These are phyloP conservation scores for Fistulinella staudtii DNA, from an alignment of 1,284 basidiomycete genomes.

Conservation along the genomic window DNA sequence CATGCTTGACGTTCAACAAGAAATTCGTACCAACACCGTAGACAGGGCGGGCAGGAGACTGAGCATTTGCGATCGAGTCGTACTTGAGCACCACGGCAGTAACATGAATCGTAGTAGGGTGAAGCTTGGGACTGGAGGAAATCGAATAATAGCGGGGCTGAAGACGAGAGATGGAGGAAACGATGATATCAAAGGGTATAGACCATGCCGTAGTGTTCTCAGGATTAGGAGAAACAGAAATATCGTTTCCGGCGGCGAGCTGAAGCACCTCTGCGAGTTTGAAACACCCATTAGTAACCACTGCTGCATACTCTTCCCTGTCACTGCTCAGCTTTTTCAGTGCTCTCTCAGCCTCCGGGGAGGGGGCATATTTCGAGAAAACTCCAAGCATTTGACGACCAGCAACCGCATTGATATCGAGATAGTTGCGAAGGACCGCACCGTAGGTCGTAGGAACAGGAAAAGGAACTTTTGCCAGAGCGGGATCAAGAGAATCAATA, in stretches of 20 bases:
- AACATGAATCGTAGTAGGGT: slow-evolving; percentile 87
- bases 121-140: slow-evolving; percentile 91
- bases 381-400: slow-evolving; percentile 90
- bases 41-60: slow-evolving; percentile 59
- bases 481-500: slow-evolving; percentile 95
- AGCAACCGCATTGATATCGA: slow-evolving; percentile 91
- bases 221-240: slow-evolving; percentile 50
- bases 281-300: slow-evolving; percentile 79
- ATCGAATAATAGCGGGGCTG: slow-evolving; percentile 99
- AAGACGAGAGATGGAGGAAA: slow-evolving; percentile 88
- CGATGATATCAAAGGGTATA: slow-evolving; percentile 97
- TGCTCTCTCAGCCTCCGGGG: slow-evolving; percentile 68
- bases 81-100: slow-evolving; percentile 95
- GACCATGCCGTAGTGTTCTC: slow-evolving; percentile 80
- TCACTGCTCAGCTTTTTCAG: slow-evolving; percentile 79
- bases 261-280: slow-evolving; percentile 92
- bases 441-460: slow-evolving; percentile 94
- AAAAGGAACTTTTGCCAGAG: slow-evolving; percentile 98
- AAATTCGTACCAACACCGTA: slow-evolving; percentile 92
- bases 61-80: slow-evolving; percentile 57
- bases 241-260: slow-evolving; percentile 78
- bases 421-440: slow-evolving; percentile 93
- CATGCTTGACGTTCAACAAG: slow-evolving; percentile 85
- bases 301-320: slow-evolving; percentile 80
- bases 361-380: slow-evolving; percentile 87